A percentile compares a stretch with the other conserved stretches of the same genome.
phyloP scores from a whole-genome alignment of 305 asterid species.

The Fraxinus paxiana region DNA sequence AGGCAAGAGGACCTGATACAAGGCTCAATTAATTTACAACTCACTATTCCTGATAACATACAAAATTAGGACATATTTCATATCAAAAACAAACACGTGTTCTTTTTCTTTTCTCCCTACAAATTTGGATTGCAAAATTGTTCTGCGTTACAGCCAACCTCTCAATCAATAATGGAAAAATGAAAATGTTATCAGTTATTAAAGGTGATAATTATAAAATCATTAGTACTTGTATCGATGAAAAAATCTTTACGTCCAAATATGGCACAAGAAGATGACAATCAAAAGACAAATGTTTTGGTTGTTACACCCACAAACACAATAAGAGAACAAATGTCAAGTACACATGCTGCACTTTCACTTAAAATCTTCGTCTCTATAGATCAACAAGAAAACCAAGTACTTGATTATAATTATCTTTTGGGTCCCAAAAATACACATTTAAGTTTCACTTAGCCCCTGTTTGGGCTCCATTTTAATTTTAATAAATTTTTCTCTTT shows the following conservation, averaged over 20 bases:
- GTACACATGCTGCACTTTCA: background rate
- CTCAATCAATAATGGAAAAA: background rate
- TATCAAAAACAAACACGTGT: background rate
- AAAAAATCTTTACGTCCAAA: background rate
- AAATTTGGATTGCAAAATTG: background rate
- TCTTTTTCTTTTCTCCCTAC: background rate
- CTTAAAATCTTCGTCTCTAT: background rate
- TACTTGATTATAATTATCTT: background rate
- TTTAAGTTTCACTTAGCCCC: background rate
- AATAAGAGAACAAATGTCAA: background rate
- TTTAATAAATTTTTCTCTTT: too few species aligned
- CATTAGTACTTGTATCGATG: background rate
- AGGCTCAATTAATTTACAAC: conserved; percentile 4
- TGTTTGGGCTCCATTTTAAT: background rate
- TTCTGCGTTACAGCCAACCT: background rate
- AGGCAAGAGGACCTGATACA: background rate
- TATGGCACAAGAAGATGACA: background rate
- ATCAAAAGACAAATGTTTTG: background rate
- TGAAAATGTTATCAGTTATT: background rate
- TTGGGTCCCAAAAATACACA: background rate
- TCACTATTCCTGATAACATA: background rate
- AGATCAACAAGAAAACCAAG: background rate
- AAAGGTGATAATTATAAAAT: background rate
- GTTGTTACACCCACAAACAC: background rate
- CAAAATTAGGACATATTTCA: background rate